Conservation (phyloP, 2,329 filamentous ascomycete genomes). For the Penicillium sp. region DNA sequence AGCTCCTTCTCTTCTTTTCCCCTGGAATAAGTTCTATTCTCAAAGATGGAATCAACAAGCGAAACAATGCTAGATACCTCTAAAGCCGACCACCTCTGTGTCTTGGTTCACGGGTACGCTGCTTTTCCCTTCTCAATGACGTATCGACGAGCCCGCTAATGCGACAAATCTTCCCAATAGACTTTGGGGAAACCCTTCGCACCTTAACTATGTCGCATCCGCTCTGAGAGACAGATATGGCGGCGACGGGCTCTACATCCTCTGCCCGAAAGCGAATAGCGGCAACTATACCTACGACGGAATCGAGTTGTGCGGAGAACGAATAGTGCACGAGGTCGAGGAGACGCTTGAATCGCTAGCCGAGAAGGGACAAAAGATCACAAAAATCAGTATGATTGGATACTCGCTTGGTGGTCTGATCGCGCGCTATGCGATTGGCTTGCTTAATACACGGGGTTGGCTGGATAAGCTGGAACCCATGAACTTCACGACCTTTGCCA, state of each 20-base stretch:
- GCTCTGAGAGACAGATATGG: constrained; percentile 52
- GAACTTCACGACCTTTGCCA: constrained; percentile 93
- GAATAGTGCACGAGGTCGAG: constrained; percentile 64
- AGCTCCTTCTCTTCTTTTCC: not conserved
- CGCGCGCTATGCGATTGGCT: constrained; percentile 78
- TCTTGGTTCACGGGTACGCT: constrained; percentile 62
- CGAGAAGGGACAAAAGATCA: constrained; percentile 67
- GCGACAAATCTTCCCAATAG: constrained; percentile 33
- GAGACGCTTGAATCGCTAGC: constrained; percentile 55
- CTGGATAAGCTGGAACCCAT: constrained; percentile 78
- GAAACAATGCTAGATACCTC: constrained; percentile 13
- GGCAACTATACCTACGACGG: constrained; percentile 64
- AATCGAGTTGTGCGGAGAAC: constrained; percentile 68
- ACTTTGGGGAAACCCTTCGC: constrained; percentile 61
- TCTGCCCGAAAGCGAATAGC: constrained; percentile 57
- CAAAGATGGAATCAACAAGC: not conserved
- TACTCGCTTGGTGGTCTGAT: constrained; percentile 89
- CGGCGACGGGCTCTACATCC: constrained; percentile 55
- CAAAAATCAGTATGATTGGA: constrained; percentile 80
- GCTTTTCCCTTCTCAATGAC: constrained; percentile 10
- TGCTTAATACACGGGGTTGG: constrained; percentile 77
- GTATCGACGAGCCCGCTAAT: constrained; percentile 6
- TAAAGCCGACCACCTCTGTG: constrained; percentile 56
- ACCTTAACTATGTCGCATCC: constrained; percentile 56
- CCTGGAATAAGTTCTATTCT: not conserved